A percentile compares a stretch with the other conserved stretches of the same genome.
phyloP scores from a whole-genome alignment of 208 protist species.

The Wallacemonas sp. region DNA sequence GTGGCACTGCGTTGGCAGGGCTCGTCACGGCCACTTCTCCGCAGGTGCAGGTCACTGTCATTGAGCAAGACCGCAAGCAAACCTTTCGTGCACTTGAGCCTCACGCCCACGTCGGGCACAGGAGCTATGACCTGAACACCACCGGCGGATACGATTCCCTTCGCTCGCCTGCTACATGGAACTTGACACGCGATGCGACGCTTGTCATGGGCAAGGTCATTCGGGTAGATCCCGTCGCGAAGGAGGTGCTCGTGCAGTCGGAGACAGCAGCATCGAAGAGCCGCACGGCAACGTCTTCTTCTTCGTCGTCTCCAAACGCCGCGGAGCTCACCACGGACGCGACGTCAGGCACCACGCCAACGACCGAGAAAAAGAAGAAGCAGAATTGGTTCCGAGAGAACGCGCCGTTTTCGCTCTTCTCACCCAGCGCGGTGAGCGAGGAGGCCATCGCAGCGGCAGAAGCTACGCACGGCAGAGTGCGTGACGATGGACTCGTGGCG shows the following conservation, averaged over 20 bases:
- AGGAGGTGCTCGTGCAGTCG: slow-evolving; percentile 55
- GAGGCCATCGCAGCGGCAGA: slow-evolving; percentile 29
- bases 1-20: slow-evolving; percentile 61
- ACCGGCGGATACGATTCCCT: slow-evolving; percentile 67
- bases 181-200: slow-evolving; percentile 71
- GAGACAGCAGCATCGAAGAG: slow-evolving; percentile 5
- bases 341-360: not conserved
- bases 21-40: slow-evolving; percentile 49
- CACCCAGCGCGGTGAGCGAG: not conserved
- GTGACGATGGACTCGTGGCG: slow-evolving; percentile 30
- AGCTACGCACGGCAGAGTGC: too few relatives aligned
- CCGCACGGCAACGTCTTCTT: not conserved
- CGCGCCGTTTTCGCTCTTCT: slow-evolving; percentile 7
- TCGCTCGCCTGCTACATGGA: slow-evolving; percentile 73
- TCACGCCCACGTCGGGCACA: slow-evolving; percentile 79
- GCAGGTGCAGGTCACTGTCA: slow-evolving; percentile 70
- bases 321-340: slow-evolving; percentile 8
- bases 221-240: slow-evolving; percentile 37
- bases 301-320: not conserved
- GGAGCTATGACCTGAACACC: slow-evolving; percentile 87
- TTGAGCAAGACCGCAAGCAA: slow-evolving; percentile 71
- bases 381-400: slow-evolving; percentile 10
- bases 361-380: not conserved
- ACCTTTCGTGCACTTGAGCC: slow-evolving; percentile 60
- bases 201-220: slow-evolving; percentile 68